These are phyloP conservation scores for Phytophthora podocarpi DNA, from an alignment of 352 stramenopile species.

Conservation along the genomic window DNA sequence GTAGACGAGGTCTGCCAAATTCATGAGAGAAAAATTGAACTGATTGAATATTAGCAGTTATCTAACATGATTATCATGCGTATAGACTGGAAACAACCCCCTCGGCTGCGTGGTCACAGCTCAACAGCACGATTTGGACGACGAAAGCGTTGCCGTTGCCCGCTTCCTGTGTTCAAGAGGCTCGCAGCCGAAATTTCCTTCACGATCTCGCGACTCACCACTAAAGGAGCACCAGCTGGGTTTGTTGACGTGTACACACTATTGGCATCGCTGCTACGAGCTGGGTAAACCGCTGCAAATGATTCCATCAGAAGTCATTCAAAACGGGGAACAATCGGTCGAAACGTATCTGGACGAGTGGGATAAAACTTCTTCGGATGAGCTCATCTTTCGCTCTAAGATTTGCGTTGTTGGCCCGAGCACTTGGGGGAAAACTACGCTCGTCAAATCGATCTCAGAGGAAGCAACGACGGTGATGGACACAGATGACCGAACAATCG, in stretches of 20 bases:
- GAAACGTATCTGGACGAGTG: constrained; percentile 1
- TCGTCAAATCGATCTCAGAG: constrained; percentile 8
- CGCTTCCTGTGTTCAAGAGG: not conserved
- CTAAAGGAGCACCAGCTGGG: too few species aligned
- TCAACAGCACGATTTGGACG: constrained; percentile 8
- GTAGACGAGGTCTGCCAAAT: constrained; percentile 16
- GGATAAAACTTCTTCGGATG: not conserved
- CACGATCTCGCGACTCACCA: too few species aligned
- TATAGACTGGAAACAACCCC: constrained; percentile 9
- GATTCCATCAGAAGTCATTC: constrained; percentile 10
- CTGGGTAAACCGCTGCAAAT: too few species aligned
- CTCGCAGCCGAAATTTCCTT: not conserved
- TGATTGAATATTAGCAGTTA: too few species aligned
- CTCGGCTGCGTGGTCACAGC: too few species aligned
- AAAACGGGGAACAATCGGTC: not conserved
- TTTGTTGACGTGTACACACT: too few species aligned
- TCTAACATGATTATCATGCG: not conserved
- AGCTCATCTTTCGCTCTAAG: constrained; percentile 11
- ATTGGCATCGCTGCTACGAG: too few species aligned
- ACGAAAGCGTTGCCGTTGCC: constrained; percentile 9
- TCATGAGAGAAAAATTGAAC: too few species aligned
- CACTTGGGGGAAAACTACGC: constrained; percentile 22
- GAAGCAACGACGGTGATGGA: not conserved
- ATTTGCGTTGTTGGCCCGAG: constrained; percentile 17
- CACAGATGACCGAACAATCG: constrained; percentile 3